Conservation (phyloP, 2,329 filamentous ascomycete genomes). For the Xylaria arbuscula region DNA sequence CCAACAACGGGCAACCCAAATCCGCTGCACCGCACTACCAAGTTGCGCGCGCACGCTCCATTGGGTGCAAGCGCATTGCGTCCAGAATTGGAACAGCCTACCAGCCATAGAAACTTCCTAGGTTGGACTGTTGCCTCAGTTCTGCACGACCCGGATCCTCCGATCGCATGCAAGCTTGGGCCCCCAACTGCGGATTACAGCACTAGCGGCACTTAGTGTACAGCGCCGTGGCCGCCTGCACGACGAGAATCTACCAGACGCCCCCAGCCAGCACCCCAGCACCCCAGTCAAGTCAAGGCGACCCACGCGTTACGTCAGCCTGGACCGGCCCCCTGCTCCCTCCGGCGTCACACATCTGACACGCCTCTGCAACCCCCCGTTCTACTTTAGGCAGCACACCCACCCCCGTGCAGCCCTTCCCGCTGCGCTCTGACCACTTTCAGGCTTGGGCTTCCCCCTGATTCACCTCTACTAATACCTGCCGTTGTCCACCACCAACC, state of each 20-base stretch:
- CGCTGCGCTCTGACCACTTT: conserved; percentile 42
- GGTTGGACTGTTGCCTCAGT: conserved; percentile 26
- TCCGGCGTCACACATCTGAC: conserved; percentile 46
- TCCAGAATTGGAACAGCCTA: conserved; percentile 13
- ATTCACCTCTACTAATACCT: conserved; percentile 17
- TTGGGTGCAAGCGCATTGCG: conserved; percentile 33
- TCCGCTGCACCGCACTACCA: conserved; percentile 19
- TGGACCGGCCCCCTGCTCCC: conserved; percentile 39
- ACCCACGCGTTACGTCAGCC: conserved; percentile 50
- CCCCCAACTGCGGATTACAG: neutral
- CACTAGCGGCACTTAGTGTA: neutral
- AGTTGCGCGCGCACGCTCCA: conserved; percentile 22
- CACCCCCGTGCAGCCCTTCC: conserved; percentile 17
- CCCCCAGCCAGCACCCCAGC: conserved; percentile 14
- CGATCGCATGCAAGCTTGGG: conserved; percentile 35
- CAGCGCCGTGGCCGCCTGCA: conserved; percentile 21
- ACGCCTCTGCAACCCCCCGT: conserved; percentile 25
- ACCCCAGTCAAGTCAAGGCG: conserved; percentile 15
- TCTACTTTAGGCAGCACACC: conserved; percentile 37
- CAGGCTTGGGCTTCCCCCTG: conserved; percentile 17
- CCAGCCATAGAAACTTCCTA: conserved; percentile 14
- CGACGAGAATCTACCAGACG: conserved; percentile 33
- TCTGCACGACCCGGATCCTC: conserved; percentile 31
- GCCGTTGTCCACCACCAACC: conserved; percentile 20
- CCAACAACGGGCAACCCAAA: conserved; percentile 23